These are phyloP conservation scores for Corymbia maculata DNA, from an alignment of 345 rosid species.

Conservation along the genomic window DNA sequence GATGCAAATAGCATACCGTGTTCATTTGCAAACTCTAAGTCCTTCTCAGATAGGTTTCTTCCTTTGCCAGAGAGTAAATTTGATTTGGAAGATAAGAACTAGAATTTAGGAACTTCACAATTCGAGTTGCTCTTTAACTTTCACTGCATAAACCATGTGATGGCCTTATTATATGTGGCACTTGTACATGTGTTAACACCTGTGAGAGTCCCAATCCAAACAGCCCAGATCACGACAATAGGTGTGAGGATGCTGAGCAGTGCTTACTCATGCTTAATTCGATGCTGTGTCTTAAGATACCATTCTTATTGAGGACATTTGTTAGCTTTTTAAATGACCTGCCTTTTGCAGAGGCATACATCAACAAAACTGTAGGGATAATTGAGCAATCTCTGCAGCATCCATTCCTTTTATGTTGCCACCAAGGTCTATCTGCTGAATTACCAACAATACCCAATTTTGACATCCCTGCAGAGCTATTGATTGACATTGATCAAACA, in stretches of 20 bases:
- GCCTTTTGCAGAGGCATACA: background rate
- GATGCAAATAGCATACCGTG: background rate
- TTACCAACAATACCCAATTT: background rate
- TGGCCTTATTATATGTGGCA: background rate
- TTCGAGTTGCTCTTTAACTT: background rate
- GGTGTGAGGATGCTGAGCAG: background rate
- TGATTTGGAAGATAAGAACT: background rate
- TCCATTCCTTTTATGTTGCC: background rate
- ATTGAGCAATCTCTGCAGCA: background rate
- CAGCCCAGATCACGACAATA: background rate
- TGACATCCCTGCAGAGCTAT: background rate
- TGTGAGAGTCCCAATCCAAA: background rate
- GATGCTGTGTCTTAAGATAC: background rate
- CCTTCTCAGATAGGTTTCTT: background rate
- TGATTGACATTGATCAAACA: background rate
- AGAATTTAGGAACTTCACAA: background rate
- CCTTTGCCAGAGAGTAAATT: background rate
- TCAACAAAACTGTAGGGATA: background rate
- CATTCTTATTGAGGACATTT: background rate
- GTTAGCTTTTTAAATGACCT: background rate
- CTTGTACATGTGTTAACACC: background rate
- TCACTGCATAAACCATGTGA: background rate
- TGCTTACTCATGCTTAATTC: background rate
- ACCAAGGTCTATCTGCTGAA: background rate
- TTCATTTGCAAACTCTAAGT: background rate